A percentile compares a stretch with the other conserved stretches of the same genome.
phyloP scores from a whole-genome alignment of 495 filamentous ascomycete species.

The Penicillium ochrochloron region DNA sequence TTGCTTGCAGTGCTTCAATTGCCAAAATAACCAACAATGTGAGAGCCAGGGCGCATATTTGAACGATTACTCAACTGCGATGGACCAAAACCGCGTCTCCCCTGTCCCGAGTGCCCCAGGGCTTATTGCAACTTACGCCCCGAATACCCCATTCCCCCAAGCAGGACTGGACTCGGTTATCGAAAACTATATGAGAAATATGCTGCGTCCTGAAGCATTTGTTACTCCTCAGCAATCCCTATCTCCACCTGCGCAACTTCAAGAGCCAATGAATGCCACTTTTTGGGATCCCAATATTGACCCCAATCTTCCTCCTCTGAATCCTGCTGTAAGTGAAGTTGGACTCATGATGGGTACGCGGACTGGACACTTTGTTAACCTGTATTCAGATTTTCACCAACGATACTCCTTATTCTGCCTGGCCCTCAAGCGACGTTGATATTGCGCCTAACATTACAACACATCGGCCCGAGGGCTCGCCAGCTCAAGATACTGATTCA shows the following conservation, averaged over 20 bases:
- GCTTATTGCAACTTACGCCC: slow-evolving; percentile 7
- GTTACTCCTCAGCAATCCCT: slow-evolving; percentile 6
- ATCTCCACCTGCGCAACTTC: background rate
- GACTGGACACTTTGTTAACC: background rate
- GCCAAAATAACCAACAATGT: background rate
- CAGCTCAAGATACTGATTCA: background rate
- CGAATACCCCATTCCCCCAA: background rate
- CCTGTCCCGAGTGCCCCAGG: background rate
- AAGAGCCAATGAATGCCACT: background rate
- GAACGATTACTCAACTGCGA: slow-evolving; percentile 7
- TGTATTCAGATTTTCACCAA: background rate
- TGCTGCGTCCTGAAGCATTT: slow-evolving; percentile 23
- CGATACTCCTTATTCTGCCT: background rate
- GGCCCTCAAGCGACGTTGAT: background rate
- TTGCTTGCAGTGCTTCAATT: slow-evolving; percentile 10
- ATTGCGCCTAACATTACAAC: background rate
- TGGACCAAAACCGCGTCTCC: background rate
- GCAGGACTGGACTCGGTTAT: slow-evolving; percentile 5
- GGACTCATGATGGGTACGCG: background rate
- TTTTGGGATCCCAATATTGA: slow-evolving; percentile 23
- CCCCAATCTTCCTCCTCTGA: slow-evolving; percentile 10
- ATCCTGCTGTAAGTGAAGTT: slow-evolving; percentile 11
- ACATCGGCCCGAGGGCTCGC: no score
- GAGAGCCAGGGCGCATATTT: background rate
- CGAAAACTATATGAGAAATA: slow-evolving; percentile 18